A percentile compares a stretch with the other conserved stretches of the same genome.
Conservation (phyloP, 2,329 filamentous ascomycete species). For the Periconia digitata region DNA sequence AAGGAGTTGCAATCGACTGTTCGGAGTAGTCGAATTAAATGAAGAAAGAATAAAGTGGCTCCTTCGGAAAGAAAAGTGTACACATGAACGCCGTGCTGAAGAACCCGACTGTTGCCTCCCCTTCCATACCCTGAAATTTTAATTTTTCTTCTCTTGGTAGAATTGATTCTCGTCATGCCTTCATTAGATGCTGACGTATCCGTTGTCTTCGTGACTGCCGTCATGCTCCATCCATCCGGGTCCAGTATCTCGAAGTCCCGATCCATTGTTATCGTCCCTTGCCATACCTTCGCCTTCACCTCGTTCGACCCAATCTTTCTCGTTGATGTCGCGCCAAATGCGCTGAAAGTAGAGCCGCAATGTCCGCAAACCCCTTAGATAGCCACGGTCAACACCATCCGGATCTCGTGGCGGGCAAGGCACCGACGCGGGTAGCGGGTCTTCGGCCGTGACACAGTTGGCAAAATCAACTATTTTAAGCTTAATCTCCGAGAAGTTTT, state of each 20-base stretch:
- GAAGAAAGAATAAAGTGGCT: background rate
- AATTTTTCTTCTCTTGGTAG: background rate
- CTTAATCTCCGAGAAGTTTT: constrained; percentile 63
- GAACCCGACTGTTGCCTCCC: background rate
- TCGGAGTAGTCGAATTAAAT: no score
- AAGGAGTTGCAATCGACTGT: background rate
- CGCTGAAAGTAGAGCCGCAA: constrained; percentile 81
- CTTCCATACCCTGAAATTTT: background rate
- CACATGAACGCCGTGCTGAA: constrained; percentile 4
- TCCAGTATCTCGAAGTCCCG: constrained; percentile 34
- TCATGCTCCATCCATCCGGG: constrained; percentile 37
- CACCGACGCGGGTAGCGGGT: constrained; percentile 59
- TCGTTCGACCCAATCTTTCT: constrained; percentile 46
- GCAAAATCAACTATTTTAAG: constrained; percentile 99
- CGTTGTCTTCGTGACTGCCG: constrained; percentile 33
- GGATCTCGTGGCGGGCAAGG: constrained; percentile 81
- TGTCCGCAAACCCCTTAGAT: constrained; percentile 79
- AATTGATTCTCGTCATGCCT: background rate
- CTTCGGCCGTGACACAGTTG: constrained; percentile 90
- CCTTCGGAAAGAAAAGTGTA: background rate
- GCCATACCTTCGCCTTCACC: constrained; percentile 46
- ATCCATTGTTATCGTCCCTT: constrained; percentile 31
- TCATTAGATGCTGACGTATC: constrained; percentile 40
- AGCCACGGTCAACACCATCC: constrained; percentile 80
- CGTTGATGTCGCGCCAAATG: constrained; percentile 76